Base-by-base conservation (phyloP, 495 filamentous ascomycete genomes). In the Achaetomiella virescens region DNA sequence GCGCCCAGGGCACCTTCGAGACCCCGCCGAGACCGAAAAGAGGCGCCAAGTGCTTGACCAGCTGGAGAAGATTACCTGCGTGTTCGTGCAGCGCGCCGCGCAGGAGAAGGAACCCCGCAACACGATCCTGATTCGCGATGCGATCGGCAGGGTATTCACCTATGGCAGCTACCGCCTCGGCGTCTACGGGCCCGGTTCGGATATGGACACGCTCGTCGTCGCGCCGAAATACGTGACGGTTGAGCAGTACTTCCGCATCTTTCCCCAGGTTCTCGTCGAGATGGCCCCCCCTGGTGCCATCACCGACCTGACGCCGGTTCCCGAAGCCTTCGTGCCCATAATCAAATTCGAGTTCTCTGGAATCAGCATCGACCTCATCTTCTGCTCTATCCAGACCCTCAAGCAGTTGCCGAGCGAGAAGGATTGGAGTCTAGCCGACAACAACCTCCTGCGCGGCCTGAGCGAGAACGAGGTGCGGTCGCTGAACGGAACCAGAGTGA, bases 151-250 rank as follows among this genome's bases (percentile, higher is more conserved):
- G 72, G 84, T 98, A 38, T 95, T 92, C 67, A 91, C 95, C 0
- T 98, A 88, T 70, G 93, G 93, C 49, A 97, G 95, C 72, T 98
- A 89, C 69, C 82, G 89, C 25, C 74, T 98, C 9, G 95, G 95
- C 40, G 93, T 96, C 41, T 96, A 91, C 74, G 91, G 91, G 2
- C 93, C 93, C 48, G 90, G 89, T 43, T 96, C 95, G 33, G 93
- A 98, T 82, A 96, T 98, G 62, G 93, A 98, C 73, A 97, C 93
- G 15, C 82, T 98, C 17, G 82, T 97, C 37, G 86, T 96, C 27
- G 90, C 83, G 25, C 93, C 93, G 17, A 90, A 87, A 65, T 90
- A 96, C 60, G 85, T 97, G 38, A 75, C 80, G 12, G 83, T 85
- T 44, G 85, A 91, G 29, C 90, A 98, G 67, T 98, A 96, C 71